Conservation (phyloP, 495 filamentous ascomycete species). For the Aspergillus cristatus region DNA sequence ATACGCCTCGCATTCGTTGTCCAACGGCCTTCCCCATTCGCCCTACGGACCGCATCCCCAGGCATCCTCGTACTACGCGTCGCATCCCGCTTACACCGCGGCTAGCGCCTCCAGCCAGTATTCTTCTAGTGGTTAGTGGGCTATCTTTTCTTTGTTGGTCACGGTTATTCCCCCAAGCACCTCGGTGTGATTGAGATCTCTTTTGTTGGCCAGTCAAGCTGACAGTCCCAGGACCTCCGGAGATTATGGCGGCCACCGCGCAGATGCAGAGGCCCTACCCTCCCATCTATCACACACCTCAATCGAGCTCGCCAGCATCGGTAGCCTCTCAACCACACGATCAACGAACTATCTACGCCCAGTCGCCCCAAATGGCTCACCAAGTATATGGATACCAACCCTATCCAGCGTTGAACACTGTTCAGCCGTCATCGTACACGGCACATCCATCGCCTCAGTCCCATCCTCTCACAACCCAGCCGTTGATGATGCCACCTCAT, state of each 20-base stretch:
- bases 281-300: slow-evolving; percentile 91
- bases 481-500: slow-evolving; percentile 62
- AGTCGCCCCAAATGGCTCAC: slow-evolving; percentile 66
- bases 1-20: slow-evolving; percentile 36
- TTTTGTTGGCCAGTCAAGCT: no score
- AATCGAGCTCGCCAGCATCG: slow-evolving; percentile 93
- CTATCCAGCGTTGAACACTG: slow-evolving; percentile 65
- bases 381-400: slow-evolving; percentile 69
- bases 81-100: slow-evolving; percentile 63
- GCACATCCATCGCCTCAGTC: slow-evolving; percentile 63
- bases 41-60: slow-evolving; percentile 52
- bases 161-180: no score
- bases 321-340: slow-evolving; percentile 88
- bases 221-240: slow-evolving; percentile 66
- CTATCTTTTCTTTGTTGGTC: no score
- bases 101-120: slow-evolving; percentile 60
- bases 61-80: slow-evolving; percentile 60
- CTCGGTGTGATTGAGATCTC: no score
- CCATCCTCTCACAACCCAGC: slow-evolving; percentile 52
- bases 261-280: slow-evolving; percentile 81
- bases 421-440: slow-evolving; percentile 64
- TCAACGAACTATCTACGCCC: slow-evolving; percentile 76
- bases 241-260: slow-evolving; percentile 83
- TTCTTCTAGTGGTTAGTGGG: slow-evolving; percentile 65
- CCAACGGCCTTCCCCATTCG: slow-evolving; percentile 31